Base-by-base conservation (phyloP, 495 filamentous ascomycete genomes). In the Rhypophila decipiens region DNA sequence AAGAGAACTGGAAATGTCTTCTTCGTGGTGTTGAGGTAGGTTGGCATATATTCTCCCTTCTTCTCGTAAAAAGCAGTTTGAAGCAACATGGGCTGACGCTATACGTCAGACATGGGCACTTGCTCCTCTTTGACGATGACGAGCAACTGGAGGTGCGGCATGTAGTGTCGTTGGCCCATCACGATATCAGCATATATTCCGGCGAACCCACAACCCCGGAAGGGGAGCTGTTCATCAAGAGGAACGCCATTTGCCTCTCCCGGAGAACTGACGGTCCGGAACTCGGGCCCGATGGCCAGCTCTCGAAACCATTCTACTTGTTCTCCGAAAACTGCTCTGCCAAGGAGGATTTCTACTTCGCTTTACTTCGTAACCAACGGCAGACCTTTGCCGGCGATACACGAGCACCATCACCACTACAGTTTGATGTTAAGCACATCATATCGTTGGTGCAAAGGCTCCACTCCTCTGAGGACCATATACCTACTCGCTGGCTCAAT, bases 281-380 rank as follows among this genome's bases (percentile, higher is more conserved):
- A 19, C 39, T 65, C 18, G 60, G 68, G 1, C 69, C 72, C 4
- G 72, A 79, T 42, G 69, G 61, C 10, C 78, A 78, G 38, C 53
- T 76, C 1, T 76, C 82, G 33, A 88, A 84, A 47, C 91, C 94
- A 1, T 97, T 95, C 65, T 97, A 80, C 60, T 68, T 98, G 1
- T 98, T 96, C 64, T 95, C 89, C 0, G 88, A 96, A 42, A 94
- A 94, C 51, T 84, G 86, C 56, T 95, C 88, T 0, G 87, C 91
- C 18, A 97, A 98, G 66, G 93, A 98, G 61, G 93, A 98, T 54
- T 97, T 98, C 70, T 98, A 98, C 64, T 87, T 94, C 63, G 86
- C 90, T 17, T 74, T 98, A 53, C 74, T 98, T 13, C 79, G 85
- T 49, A 93, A 90, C 50, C 88, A 95, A 58, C 82, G 88, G 40